phyloP scores from a whole-genome alignment of 1,284 basidiomycete species.

The Ganoderma sp. region DNA sequence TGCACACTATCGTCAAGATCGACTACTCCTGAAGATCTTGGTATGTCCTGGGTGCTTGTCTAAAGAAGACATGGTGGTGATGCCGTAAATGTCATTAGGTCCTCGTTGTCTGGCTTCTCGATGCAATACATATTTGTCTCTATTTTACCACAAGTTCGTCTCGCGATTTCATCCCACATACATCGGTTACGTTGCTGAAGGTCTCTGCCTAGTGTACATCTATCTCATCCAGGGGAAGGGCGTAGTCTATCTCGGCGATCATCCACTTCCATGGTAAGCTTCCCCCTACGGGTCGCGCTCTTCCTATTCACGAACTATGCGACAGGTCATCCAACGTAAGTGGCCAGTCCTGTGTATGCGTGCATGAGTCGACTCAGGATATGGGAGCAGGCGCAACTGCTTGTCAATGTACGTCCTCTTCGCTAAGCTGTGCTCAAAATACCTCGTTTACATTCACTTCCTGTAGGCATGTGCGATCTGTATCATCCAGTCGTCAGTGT shows the following conservation, averaged over 20 bases:
- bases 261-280: conserved; percentile 15
- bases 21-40: conserved; percentile 9
- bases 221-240: conserved; percentile 14
- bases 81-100: conserved; percentile 1
- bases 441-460: not conserved
- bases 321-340: conserved; percentile 15
- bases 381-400: conserved; percentile 8
- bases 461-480: conserved; percentile 13
- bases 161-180: not conserved
- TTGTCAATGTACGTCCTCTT: conserved; percentile 10
- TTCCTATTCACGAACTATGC: not conserved
- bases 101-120: conserved; percentile 14
- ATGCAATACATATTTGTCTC: conserved; percentile 14
- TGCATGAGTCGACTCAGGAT: not conserved
- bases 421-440: too few relatives aligned
- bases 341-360: not conserved
- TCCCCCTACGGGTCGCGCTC: not conserved
- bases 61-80: not conserved
- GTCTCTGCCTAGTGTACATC: conserved; percentile 6
- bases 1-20: conserved; percentile 15
- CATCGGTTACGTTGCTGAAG: not conserved
- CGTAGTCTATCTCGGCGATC: not conserved
- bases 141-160: conserved; percentile 13
- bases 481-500: conserved; percentile 18
- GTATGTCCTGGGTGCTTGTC: not conserved